Percentiles rank a stretch among this genome's conserved stretches.
These are phyloP conservation scores for Apiosordaria backusii DNA, from an alignment of 495 filamentous ascomycete genomes.

Conservation along the genomic window DNA sequence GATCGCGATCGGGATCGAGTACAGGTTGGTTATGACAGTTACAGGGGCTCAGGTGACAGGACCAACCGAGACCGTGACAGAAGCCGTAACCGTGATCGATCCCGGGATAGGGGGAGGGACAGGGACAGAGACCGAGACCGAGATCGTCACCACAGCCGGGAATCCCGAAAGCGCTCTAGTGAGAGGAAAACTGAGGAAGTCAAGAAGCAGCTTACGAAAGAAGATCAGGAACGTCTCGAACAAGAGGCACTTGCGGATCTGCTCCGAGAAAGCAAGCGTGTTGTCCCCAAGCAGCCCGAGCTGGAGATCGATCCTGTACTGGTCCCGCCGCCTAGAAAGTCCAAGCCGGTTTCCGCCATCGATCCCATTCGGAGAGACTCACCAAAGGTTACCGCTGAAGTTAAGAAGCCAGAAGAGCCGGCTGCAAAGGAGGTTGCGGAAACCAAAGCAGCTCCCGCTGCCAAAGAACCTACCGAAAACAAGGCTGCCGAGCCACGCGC, in stretches of 20 bases:
- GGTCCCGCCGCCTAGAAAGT: slow-evolving; percentile 50
- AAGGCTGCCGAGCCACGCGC: slow-evolving; percentile 25
- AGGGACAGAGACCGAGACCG: slow-evolving; percentile 33
- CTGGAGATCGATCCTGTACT: slow-evolving; percentile 52
- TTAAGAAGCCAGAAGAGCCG: slow-evolving; percentile 35
- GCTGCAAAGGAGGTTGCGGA: slow-evolving; percentile 27
- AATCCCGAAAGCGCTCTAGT: slow-evolving; percentile 17
- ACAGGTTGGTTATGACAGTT: slow-evolving; percentile 27
- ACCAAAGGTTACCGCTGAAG: slow-evolving; percentile 36
- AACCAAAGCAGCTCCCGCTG: slow-evolving; percentile 17
- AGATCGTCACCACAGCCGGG: slow-evolving; percentile 31
- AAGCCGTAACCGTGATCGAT: slow-evolving; percentile 31
- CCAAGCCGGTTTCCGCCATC: slow-evolving; percentile 53
- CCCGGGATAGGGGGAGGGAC: slow-evolving; percentile 32
- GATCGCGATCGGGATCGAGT: slow-evolving; percentile 36
- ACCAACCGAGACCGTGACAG: slow-evolving; percentile 33
- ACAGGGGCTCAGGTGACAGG: slow-evolving; percentile 27
- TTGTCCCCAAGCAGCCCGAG: slow-evolving; percentile 44
- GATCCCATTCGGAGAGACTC: slow-evolving; percentile 48
- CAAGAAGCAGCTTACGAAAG: slow-evolving; percentile 50
- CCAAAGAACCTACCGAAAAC: slow-evolving; percentile 24
- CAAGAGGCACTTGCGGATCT: slow-evolving; percentile 53
- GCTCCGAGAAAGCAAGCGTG: slow-evolving; percentile 50
- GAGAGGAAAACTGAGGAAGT: slow-evolving; percentile 35
- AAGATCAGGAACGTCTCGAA: slow-evolving; percentile 52